Percentiles rank a stretch among this genome's conserved stretches.
phyloP scores from a whole-genome alignment of 2,329 filamentous ascomycete genomes.

The Cytospora piceae region DNA sequence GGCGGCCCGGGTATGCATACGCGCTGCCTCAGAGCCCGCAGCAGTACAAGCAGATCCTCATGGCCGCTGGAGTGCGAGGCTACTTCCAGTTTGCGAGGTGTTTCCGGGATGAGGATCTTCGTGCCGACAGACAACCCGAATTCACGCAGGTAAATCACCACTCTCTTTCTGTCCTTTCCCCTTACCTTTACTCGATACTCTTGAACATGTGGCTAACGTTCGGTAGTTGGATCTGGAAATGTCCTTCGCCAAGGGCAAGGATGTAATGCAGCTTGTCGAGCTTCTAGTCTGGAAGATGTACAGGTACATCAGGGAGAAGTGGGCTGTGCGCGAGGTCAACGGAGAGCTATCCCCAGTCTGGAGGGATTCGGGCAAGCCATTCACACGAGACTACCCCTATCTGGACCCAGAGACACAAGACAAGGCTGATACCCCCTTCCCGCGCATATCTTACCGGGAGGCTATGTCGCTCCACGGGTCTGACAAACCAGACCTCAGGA shows the following conservation, averaged over 20 bases:
- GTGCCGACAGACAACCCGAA: slow-evolving; percentile 92
- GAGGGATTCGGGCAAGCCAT: neutral
- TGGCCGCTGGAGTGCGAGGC: slow-evolving; percentile 80
- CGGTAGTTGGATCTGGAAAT: slow-evolving; percentile 86
- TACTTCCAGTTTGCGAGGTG: slow-evolving; percentile 96
- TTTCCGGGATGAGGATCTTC: slow-evolving; percentile 91
- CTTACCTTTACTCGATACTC: neutral
- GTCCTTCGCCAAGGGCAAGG: slow-evolving; percentile 75
- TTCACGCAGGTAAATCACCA: slow-evolving; percentile 74
- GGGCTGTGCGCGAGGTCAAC: slow-evolving; percentile 39
- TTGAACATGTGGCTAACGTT: neutral
- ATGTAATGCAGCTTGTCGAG: slow-evolving; percentile 66
- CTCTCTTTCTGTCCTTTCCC: neutral
- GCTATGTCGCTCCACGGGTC: slow-evolving; percentile 82
- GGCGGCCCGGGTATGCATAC: slow-evolving; percentile 76
- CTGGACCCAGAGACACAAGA: slow-evolving; percentile 23
- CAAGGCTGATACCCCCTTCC: slow-evolving; percentile 48
- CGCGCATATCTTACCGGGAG: slow-evolving; percentile 69
- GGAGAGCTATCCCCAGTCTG: slow-evolving; percentile 37
- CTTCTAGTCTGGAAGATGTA: slow-evolving; percentile 59
- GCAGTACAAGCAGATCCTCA: slow-evolving; percentile 97
- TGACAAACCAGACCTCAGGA: slow-evolving; percentile 90
- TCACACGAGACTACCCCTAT: slow-evolving; percentile 33
- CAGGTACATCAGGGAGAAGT: slow-evolving; percentile 49
- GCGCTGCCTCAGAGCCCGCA: slow-evolving; percentile 95